Conservation (phyloP, 1,284 basidiomycete species). For the Trichosporon sp. region DNA sequence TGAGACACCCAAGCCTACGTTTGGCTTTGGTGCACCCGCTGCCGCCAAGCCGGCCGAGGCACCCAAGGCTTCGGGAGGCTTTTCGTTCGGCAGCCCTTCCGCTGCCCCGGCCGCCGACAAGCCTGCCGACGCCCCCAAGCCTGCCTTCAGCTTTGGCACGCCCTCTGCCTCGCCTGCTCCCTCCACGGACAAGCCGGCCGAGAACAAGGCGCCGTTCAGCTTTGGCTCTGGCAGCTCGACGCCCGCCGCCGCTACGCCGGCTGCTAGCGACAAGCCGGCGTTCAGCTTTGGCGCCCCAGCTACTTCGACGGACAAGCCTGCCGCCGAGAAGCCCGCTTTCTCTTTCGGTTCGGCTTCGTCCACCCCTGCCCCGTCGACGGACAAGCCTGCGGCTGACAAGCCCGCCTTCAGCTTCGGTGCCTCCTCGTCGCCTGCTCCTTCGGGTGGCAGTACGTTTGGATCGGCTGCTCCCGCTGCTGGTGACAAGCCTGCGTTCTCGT, state of each 20-base stretch:
- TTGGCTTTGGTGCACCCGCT: conserved; percentile 20
- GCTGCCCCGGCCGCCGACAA: conserved; percentile 26
- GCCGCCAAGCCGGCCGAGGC: conserved; percentile 30
- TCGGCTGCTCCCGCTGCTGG: neutral
- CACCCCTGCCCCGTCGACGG: conserved; percentile 15
- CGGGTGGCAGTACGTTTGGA: conserved; percentile 8
- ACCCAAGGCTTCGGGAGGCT: conserved; percentile 26
- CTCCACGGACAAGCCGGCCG: conserved; percentile 29
- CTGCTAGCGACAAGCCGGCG: conserved; percentile 28
- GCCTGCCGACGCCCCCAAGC: conserved; percentile 25
- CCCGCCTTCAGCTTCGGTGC: conserved; percentile 35
- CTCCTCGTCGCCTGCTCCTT: conserved; percentile 24
- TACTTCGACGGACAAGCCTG: conserved; percentile 17
- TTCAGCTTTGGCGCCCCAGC: conserved; percentile 30
- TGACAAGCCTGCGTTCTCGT: conserved; percentile 22
- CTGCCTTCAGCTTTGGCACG: conserved; percentile 34
- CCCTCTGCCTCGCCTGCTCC: conserved; percentile 24
- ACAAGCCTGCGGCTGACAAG: conserved; percentile 21
- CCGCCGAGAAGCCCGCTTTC: conserved; percentile 13
- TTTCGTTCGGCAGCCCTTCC: conserved; percentile 24
- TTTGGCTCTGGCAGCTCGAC: conserved; percentile 21
- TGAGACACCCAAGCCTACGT: conserved; percentile 24
- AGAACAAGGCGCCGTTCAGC: conserved; percentile 31
- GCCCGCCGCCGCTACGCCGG: conserved; percentile 13
- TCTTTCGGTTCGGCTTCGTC: conserved; percentile 18